Evolutionary conservation across 75 land plant species (phyloP), one percentile per base, ranked within the genome.

Genomic region (Azolla pinnata): DNA sequence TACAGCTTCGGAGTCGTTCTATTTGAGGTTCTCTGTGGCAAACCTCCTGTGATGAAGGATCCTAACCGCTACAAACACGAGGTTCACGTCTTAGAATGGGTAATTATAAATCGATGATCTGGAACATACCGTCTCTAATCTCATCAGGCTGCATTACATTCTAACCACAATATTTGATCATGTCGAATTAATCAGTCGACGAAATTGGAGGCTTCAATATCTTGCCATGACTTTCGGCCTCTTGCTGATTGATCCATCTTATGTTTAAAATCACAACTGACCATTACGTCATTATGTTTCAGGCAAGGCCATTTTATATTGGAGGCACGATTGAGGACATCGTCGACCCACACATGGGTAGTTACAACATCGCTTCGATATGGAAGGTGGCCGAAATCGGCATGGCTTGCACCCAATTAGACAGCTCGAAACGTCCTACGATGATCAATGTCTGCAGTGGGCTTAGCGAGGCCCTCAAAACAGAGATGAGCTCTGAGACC

Each of bases 1-100:
- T 64, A 64, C 25, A 35, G 35, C 5, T 64, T 64, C 24, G 66
- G 61, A 29, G 27, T 64, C 21, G 12, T 64, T 7, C 10, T 64
- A 32, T 56, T 64, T 33, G 66, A 64, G 58, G 12, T 64, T 24
- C 30, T 64, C 2, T 31, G 42, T n/a, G 66, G 40, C 14, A 31
- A 60, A n/a, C 61, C 61, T 34, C 30, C 58, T 28, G 40, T 35
- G 40, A 5, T 35, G n/a, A 5, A 35, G 40, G 12, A 35, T 5
- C 40, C 40, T 5, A 5, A 12, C 10, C 5, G 40, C 10, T 35
- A 12, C 12, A 35, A 12, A 35, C 40, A 35, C n/a, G n/a, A n/a
- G n/a, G n/a, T 35, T 35, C 5, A 35, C 40, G 10, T 35, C 40
- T 5, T 12, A 5, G 40, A 35, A 5, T 35, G 40, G 40, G 40